Conservation (phyloP, 2,329 filamentous ascomycete species). For the Phoma sp. region DNA sequence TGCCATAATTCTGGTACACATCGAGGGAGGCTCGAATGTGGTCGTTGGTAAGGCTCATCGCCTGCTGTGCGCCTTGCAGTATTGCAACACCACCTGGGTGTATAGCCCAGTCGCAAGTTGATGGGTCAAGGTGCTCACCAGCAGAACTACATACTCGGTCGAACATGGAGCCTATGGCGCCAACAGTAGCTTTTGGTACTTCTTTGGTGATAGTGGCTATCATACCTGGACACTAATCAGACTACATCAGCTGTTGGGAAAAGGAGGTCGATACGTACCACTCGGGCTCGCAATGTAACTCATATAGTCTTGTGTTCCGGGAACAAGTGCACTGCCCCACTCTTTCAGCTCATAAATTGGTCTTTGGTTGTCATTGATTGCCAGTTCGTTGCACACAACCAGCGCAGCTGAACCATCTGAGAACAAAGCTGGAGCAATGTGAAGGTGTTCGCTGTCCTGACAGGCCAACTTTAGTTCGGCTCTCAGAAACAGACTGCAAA, state of each 20-base stretch:
- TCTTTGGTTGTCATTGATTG: constrained; percentile 42
- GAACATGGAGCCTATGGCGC: constrained; percentile 35
- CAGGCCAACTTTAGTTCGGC: constrained; percentile 70
- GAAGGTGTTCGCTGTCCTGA: constrained; percentile 56
- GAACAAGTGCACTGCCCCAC: constrained; percentile 69
- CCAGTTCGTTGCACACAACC: constrained; percentile 69
- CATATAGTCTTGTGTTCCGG: constrained; percentile 67
- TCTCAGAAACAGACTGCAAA: constrained; percentile 60
- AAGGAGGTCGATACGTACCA: constrained; percentile 51
- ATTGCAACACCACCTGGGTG: constrained; percentile 74
- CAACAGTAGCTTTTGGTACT: constrained; percentile 25
- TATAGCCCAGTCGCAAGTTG: constrained; percentile 75
- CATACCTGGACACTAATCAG: constrained; percentile 18
- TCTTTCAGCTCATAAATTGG: constrained; percentile 66
- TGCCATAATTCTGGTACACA: constrained; percentile 71
- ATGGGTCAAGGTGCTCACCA: constrained; percentile 41
- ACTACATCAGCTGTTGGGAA: no score
- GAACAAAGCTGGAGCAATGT: constrained; percentile 71
- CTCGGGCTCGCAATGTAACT: constrained; percentile 70
- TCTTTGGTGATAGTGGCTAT: constrained; percentile 32
- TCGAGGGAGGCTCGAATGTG: constrained; percentile 75
- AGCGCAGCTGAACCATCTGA: constrained; percentile 73
- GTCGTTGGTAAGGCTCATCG: constrained; percentile 64
- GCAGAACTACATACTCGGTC: constrained; percentile 34
- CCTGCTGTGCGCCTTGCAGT: constrained; percentile 66